Evolutionary conservation across 2,329 filamentous ascomycete genomes (phyloP), one percentile per base, ranked within the genome.

Genomic region (Cordyceps fumosorosea): DNA sequence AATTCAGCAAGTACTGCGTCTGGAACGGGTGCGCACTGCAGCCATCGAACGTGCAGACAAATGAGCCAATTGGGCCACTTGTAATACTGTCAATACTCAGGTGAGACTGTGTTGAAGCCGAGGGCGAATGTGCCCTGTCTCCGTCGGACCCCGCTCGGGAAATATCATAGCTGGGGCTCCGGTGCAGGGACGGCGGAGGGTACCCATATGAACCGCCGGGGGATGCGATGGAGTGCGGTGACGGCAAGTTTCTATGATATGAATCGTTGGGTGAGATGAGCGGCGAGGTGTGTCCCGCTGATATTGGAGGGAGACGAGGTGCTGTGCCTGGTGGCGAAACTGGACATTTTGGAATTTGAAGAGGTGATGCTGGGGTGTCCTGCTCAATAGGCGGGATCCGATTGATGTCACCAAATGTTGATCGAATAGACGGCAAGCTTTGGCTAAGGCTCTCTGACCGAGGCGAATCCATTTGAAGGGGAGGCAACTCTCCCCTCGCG

Each of bases 1-100:
- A 93, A 72, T 91, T 93, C 24, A 93, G 77, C 11, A 93, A 79
- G 75, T 87, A 87, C 68, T 87, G 85, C 0, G 90, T 95, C 68
- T 91, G 88, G 67, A 95, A 95, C 0, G 90, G 86, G 34, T 80
- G 75, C 1, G 90, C 89, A 44, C 73, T 89, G 72, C 90, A 95
- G 10, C 87, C 88, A 8, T 79, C 67, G 56, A 77, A 76, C 68
- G 74, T 79, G 71, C 89, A 93, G 52, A 82, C 75, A 69, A 83
- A 89, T 4, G 75, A 75, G 22, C 80, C 83, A 56, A 76, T 70
- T 44, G 77, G 74, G 4, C 81, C 81, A 68, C 79, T 82, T 12
- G 81, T 82, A 60, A 85, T 79, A 22, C 78, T 81, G 61, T 86
- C 83, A 54, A 84, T 83, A 40, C 60, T 62, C 53, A 62, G 52